Base-by-base conservation (phyloP, 1,139 yeast genomes). In the Entelexis sorbosivorans region DNA sequence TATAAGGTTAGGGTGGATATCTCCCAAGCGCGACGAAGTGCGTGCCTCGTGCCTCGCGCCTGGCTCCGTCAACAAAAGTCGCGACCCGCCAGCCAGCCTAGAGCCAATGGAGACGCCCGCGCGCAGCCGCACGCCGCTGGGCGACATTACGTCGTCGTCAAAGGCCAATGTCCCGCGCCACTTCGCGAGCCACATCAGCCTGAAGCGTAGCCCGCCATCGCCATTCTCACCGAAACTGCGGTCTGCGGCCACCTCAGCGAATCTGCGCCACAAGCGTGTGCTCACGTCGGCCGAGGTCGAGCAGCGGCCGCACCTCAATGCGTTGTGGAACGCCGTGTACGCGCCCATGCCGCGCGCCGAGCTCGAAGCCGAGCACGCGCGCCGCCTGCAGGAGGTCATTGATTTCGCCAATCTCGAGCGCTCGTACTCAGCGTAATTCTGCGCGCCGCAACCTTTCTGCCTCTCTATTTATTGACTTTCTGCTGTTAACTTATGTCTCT, bases 331-430 rank as follows among this genome's bases (percentile, higher is more conserved):
- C 14, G 29, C 48, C 2, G n/a, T 11, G 8, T 43, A 14, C 44
- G 33, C 39, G 19, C 28, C 44, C 2, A 4, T 16, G 33, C 34
- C 47, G 20, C 17, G 26, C 14, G 29, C 19, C n/a, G 26, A 43
- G 22, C 43, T 44, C 13, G 16, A 35, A 6, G 45, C 44, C 16
- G 31, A 29, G 28, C 48, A 40, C 16, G 28, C 38, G 33, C 38
- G 32, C 16, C 26, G 40, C 11, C 49, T 50, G 13, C 38, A 38
- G 36, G 54, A 22, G 5, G 45, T 43, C 5, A 36, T 54, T n/a
- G 56, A 52, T 14, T 54, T 54, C 29, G 54, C 54, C 13, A 50
- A 54, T 22, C 46, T 54, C 29, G 57, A 54, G 44, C 42, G 56
- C 6, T 22, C 32, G 11, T 50, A 47, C 29, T 34, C 26, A 10